phyloP scores from a whole-genome alignment of 225 moss, liverwort and hornwort genomes.

The Physcomitrellopsis africana region DNA sequence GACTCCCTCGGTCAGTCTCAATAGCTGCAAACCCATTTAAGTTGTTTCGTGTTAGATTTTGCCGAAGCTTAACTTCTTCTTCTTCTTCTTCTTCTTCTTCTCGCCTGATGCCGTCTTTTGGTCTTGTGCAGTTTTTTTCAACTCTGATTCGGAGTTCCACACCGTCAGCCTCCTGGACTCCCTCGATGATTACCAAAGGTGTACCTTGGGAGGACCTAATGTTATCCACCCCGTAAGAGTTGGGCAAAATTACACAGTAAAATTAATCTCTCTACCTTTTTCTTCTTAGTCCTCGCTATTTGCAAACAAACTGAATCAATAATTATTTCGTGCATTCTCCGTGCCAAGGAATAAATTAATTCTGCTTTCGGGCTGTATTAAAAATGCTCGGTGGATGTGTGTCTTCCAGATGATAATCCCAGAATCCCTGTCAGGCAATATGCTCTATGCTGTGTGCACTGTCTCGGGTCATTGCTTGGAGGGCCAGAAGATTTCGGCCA shows the following conservation, averaged over 20 bases:
- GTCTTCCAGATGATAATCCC: constrained; percentile 32
- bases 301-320: not conserved
- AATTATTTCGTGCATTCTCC: too few species aligned
- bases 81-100: not conserved
- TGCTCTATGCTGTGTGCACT: constrained; percentile 43
- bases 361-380: not conserved
- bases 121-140: constrained; percentile 40
- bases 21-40: too few species aligned
- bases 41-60: not conserved
- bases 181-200: constrained; percentile 30
- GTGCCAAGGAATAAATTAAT: too few species aligned
- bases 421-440: not conserved
- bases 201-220: not conserved
- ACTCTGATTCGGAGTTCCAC: constrained; percentile 25
- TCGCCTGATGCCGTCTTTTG: not conserved
- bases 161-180: constrained; percentile 28
- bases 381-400: not conserved
- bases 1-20: constrained; percentile 31
- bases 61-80: not conserved
- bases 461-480: constrained; percentile 41
- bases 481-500: constrained; percentile 38
- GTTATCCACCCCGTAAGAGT: not conserved
- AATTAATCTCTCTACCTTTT: not conserved
- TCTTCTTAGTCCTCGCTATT: not conserved
- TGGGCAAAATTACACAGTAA: constrained; percentile 38